Conservation (phyloP, 1,284 basidiomycete species). For the Amylostereum areolatum region DNA sequence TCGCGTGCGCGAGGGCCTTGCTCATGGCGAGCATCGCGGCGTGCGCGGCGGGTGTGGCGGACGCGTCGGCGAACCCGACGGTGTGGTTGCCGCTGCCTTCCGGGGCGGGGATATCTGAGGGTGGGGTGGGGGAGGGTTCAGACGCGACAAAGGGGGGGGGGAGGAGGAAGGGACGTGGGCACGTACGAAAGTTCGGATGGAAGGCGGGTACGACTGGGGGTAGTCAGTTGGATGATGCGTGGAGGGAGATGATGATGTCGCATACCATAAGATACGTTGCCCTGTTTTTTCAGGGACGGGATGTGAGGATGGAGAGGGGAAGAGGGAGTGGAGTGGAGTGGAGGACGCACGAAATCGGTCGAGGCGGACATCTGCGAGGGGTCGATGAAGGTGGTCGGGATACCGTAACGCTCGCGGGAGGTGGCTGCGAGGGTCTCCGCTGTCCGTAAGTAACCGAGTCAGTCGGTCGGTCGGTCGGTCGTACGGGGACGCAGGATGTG, state of each 20-base stretch:
- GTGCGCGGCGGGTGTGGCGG: conserved; percentile 7
- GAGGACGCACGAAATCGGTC: conserved; percentile 15
- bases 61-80: conserved; percentile 4
- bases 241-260: conserved; percentile 2
- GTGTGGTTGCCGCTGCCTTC: conserved; percentile 9
- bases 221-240: too few species aligned
- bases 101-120: conserved; percentile 5
- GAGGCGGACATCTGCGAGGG: conserved; percentile 14
- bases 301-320: background rate
- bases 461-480: too few species aligned
- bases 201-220: conserved; percentile 52
- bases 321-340: background rate
- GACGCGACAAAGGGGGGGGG: too few species aligned
- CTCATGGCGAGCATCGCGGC: conserved; percentile 4
- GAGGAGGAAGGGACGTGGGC: background rate
- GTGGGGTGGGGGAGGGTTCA: background rate
- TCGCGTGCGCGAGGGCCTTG: conserved; percentile 7
- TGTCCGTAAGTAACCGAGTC: conserved; percentile 20
- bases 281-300: conserved; percentile 34
- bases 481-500: background rate
- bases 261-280: conserved; percentile 63
- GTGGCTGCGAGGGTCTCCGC: conserved; percentile 40
- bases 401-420: conserved; percentile 33
- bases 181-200: conserved; percentile 56
- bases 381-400: conserved; percentile 16